A percentile compares a stretch with the other conserved stretches of the same genome.
Conservation (phyloP, 2,329 filamentous ascomycete species). For the Alternaria alternata region DNA sequence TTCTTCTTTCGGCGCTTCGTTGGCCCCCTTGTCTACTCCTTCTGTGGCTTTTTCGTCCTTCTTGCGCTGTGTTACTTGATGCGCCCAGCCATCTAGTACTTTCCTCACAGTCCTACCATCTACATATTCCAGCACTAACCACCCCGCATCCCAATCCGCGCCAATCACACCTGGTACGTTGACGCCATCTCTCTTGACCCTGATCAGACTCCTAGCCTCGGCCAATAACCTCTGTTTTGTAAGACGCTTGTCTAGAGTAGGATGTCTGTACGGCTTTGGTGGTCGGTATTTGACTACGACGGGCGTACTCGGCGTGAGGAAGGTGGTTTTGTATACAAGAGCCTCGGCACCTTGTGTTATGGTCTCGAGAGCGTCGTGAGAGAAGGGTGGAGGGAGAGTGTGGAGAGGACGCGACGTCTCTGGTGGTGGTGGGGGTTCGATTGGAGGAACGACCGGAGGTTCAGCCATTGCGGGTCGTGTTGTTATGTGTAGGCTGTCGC, state of each 20-base stretch:
- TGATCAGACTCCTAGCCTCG: slow-evolving; percentile 84
- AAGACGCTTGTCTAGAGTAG: slow-evolving; percentile 83
- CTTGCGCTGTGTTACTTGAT: slow-evolving; percentile 30
- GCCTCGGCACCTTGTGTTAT: slow-evolving; percentile 96
- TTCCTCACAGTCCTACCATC: slow-evolving; percentile 74
- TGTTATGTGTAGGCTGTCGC: not conserved
- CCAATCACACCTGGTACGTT: slow-evolving; percentile 83
- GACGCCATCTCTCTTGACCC: slow-evolving; percentile 80
- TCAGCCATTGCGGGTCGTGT: slow-evolving; percentile 28
- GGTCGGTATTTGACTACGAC: slow-evolving; percentile 92
- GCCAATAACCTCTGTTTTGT: slow-evolving; percentile 87
- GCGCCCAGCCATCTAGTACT: slow-evolving; percentile 73
- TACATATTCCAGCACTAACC: slow-evolving; percentile 61
- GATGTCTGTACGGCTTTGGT: slow-evolving; percentile 89
- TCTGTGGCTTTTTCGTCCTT: not conserved
- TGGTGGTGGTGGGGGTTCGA: slow-evolving; percentile 28
- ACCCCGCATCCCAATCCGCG: slow-evolving; percentile 66
- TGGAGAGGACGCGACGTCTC: slow-evolving; percentile 35
- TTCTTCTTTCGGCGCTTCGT: slow-evolving; percentile 35
- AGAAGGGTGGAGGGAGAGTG: slow-evolving; percentile 40
- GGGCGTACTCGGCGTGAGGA: slow-evolving; percentile 71
- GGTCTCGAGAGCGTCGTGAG: slow-evolving; percentile 69
- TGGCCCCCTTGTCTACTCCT: not conserved
- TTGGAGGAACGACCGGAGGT: slow-evolving; percentile 29
- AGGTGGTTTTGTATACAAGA: slow-evolving; percentile 87